A percentile compares a stretch with the other conserved stretches of the same genome.
phyloP scores from a whole-genome alignment of 1,139 yeast genomes.

The Geotrichum siamense region DNA sequence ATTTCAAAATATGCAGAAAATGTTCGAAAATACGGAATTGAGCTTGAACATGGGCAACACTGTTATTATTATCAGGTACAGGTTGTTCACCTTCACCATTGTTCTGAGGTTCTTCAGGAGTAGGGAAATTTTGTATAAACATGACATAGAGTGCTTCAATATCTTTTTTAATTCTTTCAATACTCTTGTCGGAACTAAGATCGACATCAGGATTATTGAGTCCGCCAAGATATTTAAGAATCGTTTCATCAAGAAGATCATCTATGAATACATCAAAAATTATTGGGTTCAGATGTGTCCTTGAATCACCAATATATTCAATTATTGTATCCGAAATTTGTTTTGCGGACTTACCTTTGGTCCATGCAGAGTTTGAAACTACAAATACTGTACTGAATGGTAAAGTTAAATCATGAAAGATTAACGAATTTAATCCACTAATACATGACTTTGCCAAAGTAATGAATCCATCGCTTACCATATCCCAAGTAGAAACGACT shows the following conservation, averaged over 20 bases:
- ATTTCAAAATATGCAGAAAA: slow-evolving; percentile 57
- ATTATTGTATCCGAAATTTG: slow-evolving; percentile 64
- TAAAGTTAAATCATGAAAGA: slow-evolving; percentile 58
- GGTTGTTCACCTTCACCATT: slow-evolving; percentile 33
- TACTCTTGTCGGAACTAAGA: slow-evolving; percentile 47
- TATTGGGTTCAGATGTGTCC: slow-evolving; percentile 42
- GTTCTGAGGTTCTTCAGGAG: not conserved
- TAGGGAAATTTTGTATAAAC: slow-evolving; percentile 44
- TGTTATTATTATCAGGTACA: slow-evolving; percentile 18
- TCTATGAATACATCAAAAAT: slow-evolving; percentile 49
- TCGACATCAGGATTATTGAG: slow-evolving; percentile 37
- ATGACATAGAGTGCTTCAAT: slow-evolving; percentile 57
- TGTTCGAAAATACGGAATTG: slow-evolving; percentile 64
- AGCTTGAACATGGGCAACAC: slow-evolving; percentile 37
- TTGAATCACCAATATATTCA: slow-evolving; percentile 65
- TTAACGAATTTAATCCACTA: slow-evolving; percentile 55
- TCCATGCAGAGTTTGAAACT: slow-evolving; percentile 30
- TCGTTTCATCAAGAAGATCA: slow-evolving; percentile 45
- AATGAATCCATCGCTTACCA: slow-evolving; percentile 67
- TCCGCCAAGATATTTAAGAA: slow-evolving; percentile 44
- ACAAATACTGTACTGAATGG: slow-evolving; percentile 44
- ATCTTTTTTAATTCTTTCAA: slow-evolving; percentile 58
- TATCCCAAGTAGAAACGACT: slow-evolving; percentile 52
- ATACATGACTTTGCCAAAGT: slow-evolving; percentile 67
- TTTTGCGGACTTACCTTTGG: slow-evolving; percentile 46